phyloP scores from a whole-genome alignment of 179 eudicot species.

The Spinacia oleracea region DNA sequence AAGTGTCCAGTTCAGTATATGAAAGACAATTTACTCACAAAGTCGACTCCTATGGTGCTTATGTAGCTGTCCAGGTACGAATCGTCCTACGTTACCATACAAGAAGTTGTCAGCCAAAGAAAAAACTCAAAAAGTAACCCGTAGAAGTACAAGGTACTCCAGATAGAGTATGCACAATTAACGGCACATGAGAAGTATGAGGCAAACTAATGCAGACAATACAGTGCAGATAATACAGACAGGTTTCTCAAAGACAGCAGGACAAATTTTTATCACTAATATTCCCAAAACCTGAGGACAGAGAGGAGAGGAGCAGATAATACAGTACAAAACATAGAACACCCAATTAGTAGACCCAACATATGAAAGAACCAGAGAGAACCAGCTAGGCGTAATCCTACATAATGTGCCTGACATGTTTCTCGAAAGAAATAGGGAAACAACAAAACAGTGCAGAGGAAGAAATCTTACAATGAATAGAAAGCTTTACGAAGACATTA shows the following conservation, averaged over 20 bases:
- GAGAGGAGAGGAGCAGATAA: background rate
- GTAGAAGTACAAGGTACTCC: background rate
- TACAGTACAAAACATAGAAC: background rate
- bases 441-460: background rate
- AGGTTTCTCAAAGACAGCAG: background rate
- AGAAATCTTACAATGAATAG: background rate
- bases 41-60: constrained; percentile 33
- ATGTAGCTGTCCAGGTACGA: constrained; percentile 34
- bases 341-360: background rate
- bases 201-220: background rate
- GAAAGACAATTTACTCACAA: constrained; percentile 17
- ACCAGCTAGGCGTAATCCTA: background rate
- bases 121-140: background rate
- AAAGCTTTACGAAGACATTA: background rate
- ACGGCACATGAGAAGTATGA: background rate
- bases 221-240: too few species aligned
- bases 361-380: background rate
- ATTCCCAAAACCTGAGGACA: background rate
- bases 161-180: background rate
- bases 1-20: background rate
- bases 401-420: background rate
- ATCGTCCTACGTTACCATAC: constrained; percentile 21
- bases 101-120: background rate
- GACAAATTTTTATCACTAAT: background rate
- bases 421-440: background rate